Evolutionary conservation across 129 eudicot genomes (phyloP), one percentile per base, ranked within the genome.

Genomic region (Lonicera japonica): DNA sequence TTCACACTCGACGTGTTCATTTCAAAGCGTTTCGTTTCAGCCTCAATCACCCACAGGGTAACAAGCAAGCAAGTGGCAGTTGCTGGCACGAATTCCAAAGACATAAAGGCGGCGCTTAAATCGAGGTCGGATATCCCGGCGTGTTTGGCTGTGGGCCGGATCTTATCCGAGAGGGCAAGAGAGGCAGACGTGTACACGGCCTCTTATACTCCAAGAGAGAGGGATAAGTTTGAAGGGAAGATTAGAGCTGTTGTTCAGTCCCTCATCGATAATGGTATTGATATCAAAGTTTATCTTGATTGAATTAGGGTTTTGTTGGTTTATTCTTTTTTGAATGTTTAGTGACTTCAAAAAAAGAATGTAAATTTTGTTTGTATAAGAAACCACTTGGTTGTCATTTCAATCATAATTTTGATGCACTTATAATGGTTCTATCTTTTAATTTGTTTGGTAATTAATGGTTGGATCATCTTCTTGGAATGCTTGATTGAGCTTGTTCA

Each of bases 231-330:
- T 38, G 92, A 85, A 75, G 92, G 87, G 22, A 85, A 81, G 61
- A 80, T 85, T 67, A 75, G 87, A 69, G 92, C 92, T 0, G 92
- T 85, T 25, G 92, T 85, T 55, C 92, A 85, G 73, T 85, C 87
- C 16, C 82, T 85, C 52, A 81, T 81, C 24, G 92, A 85, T 64
- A 85, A 62, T 59, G 92, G 92, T 25, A 85, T 81, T 20, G 92
- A 85, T 60, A 58, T 81, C 25, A 85, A 85, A 63, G 67, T 85
- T 60, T 80, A 77, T 65, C 87, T 85, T 47, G 92, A 80, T 64
- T 85, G 63, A 78, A 14, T 13, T 65, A 39, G 61, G 7, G 18
- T 15, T n/a, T 0, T 11, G 48, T 29, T 29, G 21, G 3, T 22
- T 23, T 55, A 2, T 41, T 21, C 1, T 11, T 58, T 11, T 20